Base-by-base conservation (phyloP, 2,329 filamentous ascomycete species). In the Dothistroma pini region DNA sequence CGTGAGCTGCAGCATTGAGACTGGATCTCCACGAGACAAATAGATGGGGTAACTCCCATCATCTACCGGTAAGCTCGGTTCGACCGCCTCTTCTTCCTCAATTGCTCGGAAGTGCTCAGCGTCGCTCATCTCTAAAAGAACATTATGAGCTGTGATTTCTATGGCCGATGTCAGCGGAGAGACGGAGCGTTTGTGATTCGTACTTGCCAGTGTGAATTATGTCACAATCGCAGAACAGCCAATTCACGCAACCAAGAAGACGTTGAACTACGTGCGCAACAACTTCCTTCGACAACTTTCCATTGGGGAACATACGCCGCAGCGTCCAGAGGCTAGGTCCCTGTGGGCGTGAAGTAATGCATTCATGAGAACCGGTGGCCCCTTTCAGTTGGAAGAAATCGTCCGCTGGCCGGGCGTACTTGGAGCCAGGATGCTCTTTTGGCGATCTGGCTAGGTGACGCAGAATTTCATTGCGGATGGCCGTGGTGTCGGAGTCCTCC, bases 51-150 rank as follows among this genome's bases (percentile, higher is more conserved):
- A 19, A 9, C 44, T 52, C 29, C 19, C 44, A 3, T 53, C 35
- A 16, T 35, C 11, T 8, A 54, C n/a, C 21, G 61, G 56, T 8
- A 29, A 14, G 32, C 49, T 64, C 7, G 51, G 54, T 8, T 56
- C 19, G 8, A 25, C 29, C 29, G n/a, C 14, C 19, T 59, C 59
- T 14, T 32, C 35, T 54, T 51, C 25, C 35, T 64, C 64, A 8
- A 61, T 56, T 12, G 16, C 19, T 50, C 29, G 16, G 38, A 61
- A 63, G 7, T 31, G 21, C 1, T 41, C 25, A 50, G 60, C 56
- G 35, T 71, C 63, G 57, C 76, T 71, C 54, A 69, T 79, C 65
- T 79, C 78, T 34, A 71, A 66, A 60, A 83, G 75, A 61, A 82
- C 70, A 55, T 71, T 66, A 19, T 72, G 68, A 21, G 73, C 58